Evolutionary conservation across 2,329 filamentous ascomycete species (phyloP).

Genomic region (Laburnicola sp.): DNA sequence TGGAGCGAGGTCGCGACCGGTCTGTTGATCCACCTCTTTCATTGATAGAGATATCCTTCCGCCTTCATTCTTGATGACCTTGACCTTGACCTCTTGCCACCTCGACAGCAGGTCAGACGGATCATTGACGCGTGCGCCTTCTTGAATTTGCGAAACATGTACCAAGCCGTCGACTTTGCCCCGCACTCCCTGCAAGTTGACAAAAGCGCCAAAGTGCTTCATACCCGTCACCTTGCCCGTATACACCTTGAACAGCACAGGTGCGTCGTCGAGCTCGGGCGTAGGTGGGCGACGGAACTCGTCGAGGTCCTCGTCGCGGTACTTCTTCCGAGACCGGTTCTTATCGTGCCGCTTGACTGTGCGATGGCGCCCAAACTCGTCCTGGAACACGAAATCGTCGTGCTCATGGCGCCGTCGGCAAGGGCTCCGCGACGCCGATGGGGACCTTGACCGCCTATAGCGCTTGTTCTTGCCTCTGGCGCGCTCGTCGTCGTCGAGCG

Average conservation of each 20-base stretch:
- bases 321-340: conserved; percentile 44
- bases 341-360: conserved; percentile 48
- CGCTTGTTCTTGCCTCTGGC: conserved; percentile 48
- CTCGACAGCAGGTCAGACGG: conserved; percentile 82
- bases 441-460: conserved; percentile 54
- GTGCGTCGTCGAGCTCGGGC: conserved; percentile 77
- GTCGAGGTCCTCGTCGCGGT: conserved; percentile 54
- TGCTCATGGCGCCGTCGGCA: conserved; percentile 46
- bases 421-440: conserved; percentile 55
- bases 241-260: conserved; percentile 84
- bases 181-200: conserved; percentile 82
- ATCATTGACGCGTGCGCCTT: conserved; percentile 85
- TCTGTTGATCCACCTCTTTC: conserved; percentile 94
- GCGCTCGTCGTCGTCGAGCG: conserved; percentile 50
- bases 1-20: conserved; percentile 80
- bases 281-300: conserved; percentile 67
- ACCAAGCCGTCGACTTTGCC: conserved; percentile 92
- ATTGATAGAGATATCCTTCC: conserved; percentile 85
- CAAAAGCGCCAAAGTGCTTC: conserved; percentile 95
- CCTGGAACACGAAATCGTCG: conserved; percentile 59
- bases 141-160: conserved; percentile 85
- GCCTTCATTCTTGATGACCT: conserved; percentile 84
- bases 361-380: conserved; percentile 60
- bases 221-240: conserved; percentile 86
- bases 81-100: conserved; percentile 87